A percentile compares a stretch with the other conserved stretches of the same genome.
These are phyloP conservation scores for Paxillus involutus DNA, from an alignment of 768 basidiomycete genomes.

Conservation along the genomic window DNA sequence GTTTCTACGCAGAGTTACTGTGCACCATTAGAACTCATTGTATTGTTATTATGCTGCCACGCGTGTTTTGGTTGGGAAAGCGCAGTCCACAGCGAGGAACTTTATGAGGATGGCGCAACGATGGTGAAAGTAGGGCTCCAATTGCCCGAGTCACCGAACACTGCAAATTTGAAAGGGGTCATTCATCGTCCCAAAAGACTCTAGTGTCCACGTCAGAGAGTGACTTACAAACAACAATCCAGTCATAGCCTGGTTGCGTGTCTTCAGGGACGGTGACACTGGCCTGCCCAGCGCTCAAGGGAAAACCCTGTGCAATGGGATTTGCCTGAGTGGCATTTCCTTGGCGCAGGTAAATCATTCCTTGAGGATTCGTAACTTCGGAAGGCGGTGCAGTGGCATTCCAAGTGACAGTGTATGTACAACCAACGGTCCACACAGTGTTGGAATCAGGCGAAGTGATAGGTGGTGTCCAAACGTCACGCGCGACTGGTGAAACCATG, in stretches of 20 bases:
- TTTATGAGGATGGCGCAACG: slow-evolving; percentile 15
- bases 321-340: slow-evolving; percentile 25
- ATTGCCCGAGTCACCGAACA: slow-evolving; percentile 57
- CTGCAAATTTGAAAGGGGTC: slow-evolving; percentile 23
- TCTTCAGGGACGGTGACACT: slow-evolving; percentile 40
- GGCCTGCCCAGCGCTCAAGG: slow-evolving; percentile 34
- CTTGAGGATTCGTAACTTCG: slow-evolving; percentile 48
- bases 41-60: not conserved
- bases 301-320: slow-evolving; percentile 40
- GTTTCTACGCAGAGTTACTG: not conserved
- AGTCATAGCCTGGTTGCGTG: slow-evolving; percentile 37
- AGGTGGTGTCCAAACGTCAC: slow-evolving; percentile 50
- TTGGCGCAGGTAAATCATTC: slow-evolving; percentile 43
- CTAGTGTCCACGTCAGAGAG: not conserved
- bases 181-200: not conserved
- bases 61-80: not conserved
- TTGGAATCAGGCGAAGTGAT: slow-evolving; percentile 36
- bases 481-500: slow-evolving; percentile 11
- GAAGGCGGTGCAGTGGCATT: slow-evolving; percentile 39
- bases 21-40: slow-evolving; percentile 17
- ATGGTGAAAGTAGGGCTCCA: slow-evolving; percentile 47
- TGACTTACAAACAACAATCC: slow-evolving; percentile 45
- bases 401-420: slow-evolving; percentile 46
- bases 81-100: not conserved
- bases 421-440: slow-evolving; percentile 42